These are phyloP conservation scores for Prillingera fragicola DNA, from an alignment of 1,284 basidiomycete genomes.

Conservation along the genomic window DNA sequence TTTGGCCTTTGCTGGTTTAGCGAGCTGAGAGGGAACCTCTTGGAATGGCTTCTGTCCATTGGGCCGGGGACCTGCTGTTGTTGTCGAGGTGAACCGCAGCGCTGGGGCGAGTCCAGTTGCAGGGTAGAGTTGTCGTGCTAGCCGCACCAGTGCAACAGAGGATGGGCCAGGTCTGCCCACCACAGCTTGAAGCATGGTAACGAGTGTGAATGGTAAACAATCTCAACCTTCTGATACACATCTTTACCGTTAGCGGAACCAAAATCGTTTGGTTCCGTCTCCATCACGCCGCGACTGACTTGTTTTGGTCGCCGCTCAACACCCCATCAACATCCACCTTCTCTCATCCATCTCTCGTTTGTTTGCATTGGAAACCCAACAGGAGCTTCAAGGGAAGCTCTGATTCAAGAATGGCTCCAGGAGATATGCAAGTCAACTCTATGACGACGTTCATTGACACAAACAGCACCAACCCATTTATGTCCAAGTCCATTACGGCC, in stretches of 20 bases:
- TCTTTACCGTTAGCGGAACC: background rate
- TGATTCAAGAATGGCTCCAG: constrained; percentile 18
- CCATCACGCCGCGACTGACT: constrained; percentile 16
- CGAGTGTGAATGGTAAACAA: background rate
- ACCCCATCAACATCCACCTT: constrained; percentile 1
- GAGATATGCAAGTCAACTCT: constrained; percentile 20
- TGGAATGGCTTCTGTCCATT: no score
- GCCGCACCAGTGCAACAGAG: background rate
- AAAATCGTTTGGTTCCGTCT: constrained; percentile 2
- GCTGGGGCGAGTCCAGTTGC: no score
- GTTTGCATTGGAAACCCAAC: constrained; percentile 7
- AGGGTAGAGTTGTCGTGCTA: background rate
- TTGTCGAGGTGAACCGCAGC: no score
- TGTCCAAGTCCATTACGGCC: constrained; percentile 15
- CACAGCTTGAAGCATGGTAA: background rate
- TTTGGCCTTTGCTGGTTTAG: no score
- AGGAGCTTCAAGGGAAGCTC: constrained; percentile 17
- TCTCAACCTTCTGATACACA: background rate
- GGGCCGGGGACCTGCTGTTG: no score
- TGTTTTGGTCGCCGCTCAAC: constrained; percentile 5
- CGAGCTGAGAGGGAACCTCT: no score
- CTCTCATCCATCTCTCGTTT: background rate
- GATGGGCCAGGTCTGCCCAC: background rate
- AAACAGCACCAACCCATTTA: constrained; percentile 28
- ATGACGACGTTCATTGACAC: background rate